Conservation (phyloP, 768 basidiomycete species). For the Hemileccinum impolitum region DNA sequence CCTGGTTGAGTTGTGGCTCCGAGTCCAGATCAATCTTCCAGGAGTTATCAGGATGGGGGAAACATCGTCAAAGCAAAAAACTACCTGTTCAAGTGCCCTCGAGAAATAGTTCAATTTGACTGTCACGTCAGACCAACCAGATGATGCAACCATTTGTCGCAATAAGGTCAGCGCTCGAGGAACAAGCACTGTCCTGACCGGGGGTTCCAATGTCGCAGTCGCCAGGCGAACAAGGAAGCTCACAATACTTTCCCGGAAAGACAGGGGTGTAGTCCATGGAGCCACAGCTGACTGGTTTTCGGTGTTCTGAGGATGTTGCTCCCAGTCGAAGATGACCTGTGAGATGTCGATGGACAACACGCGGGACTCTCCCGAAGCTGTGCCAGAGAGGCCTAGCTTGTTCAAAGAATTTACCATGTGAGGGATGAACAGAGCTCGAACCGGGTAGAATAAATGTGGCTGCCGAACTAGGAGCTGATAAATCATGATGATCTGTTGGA, state of each 20-base stretch:
- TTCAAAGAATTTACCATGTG: conserved; percentile 88
- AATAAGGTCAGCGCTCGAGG: conserved; percentile 66
- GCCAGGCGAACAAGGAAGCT: conserved; percentile 94
- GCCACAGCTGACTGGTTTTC: conserved; percentile 23
- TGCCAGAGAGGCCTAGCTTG: conserved; percentile 78
- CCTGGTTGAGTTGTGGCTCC: conserved; percentile 63
- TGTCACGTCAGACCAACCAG: conserved; percentile 88
- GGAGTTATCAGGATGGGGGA: conserved; percentile 1
- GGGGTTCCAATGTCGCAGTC: conserved; percentile 55
- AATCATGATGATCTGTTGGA: conserved; percentile 69
- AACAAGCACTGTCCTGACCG: conserved; percentile 42
- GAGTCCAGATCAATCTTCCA: conserved; percentile 65
- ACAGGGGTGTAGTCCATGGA: conserved; percentile 72
- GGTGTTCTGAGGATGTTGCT: conserved; percentile 52
- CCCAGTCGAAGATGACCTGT: conserved; percentile 93
- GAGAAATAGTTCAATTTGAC: conserved; percentile 91
- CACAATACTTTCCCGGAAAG: conserved; percentile 85
- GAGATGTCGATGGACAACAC: conserved; percentile 84
- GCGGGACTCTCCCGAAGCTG: conserved; percentile 76
- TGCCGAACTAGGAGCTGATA: conserved; percentile 94
- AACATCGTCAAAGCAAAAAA: not conserved
- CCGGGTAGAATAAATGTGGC: conserved; percentile 86
- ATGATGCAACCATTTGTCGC: conserved; percentile 73
- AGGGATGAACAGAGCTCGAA: conserved; percentile 87
- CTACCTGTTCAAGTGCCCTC: conserved; percentile 75